A percentile compares a stretch with the other conserved stretches of the same genome.
phyloP scores from a whole-genome alignment of 176 grass and related monocot genomes.

The Cenchrus fungigraminus region DNA sequence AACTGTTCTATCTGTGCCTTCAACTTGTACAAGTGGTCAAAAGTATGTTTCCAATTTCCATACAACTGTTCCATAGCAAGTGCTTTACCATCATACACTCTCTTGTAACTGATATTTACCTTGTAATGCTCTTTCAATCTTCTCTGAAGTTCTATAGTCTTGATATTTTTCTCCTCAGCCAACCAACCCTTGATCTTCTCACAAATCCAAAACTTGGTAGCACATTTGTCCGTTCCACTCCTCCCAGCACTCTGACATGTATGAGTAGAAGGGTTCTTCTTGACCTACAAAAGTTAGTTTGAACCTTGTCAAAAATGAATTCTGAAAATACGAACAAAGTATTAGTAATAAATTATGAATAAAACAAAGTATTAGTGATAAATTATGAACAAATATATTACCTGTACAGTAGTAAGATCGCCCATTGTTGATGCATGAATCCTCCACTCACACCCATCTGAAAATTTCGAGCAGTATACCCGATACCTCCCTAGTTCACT shows the following conservation, averaged over 20 bases:
- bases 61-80: neutral
- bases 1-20: neutral
- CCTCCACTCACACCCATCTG: too few species aligned
- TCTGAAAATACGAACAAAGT: too few species aligned
- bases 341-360: too few species aligned
- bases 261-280: too few species aligned
- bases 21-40: neutral
- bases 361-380: neutral
- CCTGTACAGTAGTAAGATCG: too few species aligned
- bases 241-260: neutral
- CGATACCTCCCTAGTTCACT: too few species aligned
- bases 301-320: too few species aligned
- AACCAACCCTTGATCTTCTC: neutral
- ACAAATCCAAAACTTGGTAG: neutral
- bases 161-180: neutral
- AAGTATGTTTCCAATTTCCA: neutral
- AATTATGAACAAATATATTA: neutral
- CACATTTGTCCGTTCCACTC: neutral
- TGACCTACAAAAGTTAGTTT: too few species aligned
- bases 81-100: neutral
- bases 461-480: too few species aligned
- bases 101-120: neutral
- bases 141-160: neutral
- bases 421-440: neutral
- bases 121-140: neutral